phyloP scores from a whole-genome alignment of 257 asterid species.

The Scutellaria galericulata region DNA sequence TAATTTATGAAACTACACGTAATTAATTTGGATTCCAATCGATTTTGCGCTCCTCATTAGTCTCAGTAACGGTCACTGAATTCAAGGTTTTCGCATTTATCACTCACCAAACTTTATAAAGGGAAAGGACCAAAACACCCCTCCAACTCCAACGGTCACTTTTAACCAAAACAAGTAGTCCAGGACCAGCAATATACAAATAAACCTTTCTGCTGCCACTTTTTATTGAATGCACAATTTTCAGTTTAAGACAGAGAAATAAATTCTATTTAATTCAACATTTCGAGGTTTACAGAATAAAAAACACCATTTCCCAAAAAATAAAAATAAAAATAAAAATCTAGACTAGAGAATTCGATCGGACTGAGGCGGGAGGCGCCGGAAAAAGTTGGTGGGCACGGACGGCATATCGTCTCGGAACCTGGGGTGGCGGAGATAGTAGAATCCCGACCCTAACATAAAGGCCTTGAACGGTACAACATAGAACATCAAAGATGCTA shows the following conservation, averaged over 20 bases:
- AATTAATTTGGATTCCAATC: no score
- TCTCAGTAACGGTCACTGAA: conserved; percentile 47
- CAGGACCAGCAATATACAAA: neutral
- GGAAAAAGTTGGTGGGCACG: conserved; percentile 72
- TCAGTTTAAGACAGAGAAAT: conserved; percentile 12
- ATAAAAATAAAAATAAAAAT: conserved; percentile 3
- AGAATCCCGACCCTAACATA: conserved; percentile 62
- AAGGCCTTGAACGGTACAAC: conserved; percentile 73
- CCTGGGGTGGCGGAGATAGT: conserved; percentile 87
- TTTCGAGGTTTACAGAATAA: no score
- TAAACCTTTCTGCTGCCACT: neutral
- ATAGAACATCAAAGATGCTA: conserved; percentile 73
- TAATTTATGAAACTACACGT: no score
- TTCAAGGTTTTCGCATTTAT: conserved; percentile 29
- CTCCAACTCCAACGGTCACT: conserved; percentile 43
- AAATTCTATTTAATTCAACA: no score
- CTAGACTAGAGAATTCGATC: conserved; percentile 65
- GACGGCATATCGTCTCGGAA: conserved; percentile 93
- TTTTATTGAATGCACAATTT: conserved; percentile 3
- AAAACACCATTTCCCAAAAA: no score
- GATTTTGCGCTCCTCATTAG: conserved; percentile 32
- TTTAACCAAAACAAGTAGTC: neutral
- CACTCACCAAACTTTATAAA: conserved; percentile 31
- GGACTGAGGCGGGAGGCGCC: conserved; percentile 81
- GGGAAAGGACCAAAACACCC: conserved; percentile 7